Evolutionary conservation across 1,284 basidiomycete species (phyloP), one percentile per base, ranked within the genome.

Genomic region (Cryptococcus floricola): DNA sequence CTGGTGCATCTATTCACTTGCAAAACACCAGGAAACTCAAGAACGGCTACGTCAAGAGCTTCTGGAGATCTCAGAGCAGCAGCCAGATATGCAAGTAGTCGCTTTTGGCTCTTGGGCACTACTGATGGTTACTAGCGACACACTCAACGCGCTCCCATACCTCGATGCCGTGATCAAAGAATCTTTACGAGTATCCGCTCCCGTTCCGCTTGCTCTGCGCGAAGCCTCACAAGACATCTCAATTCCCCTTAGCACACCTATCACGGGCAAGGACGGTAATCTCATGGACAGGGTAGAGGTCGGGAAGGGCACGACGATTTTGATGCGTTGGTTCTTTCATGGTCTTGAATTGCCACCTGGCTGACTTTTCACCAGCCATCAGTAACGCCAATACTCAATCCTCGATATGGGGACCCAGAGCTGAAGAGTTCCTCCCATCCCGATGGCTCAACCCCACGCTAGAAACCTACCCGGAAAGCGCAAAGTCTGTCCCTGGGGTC

Each of bases 1-100:
- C 4, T 91, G 88, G 88, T 83, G 82, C 56, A 76, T 90, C 1
- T 86, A 85, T 68, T 81, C 83, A 23, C 82, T 91, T 18, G 79
- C 84, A 0, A 78, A 77, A 39, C 69, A 83, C 50, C 82, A 80
- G 0, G 76, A 76, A 1, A 75, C 80, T 7, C 89, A 91, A 69
- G 62, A 66, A n/a, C 76, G 74, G 37, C 79, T 91, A 2, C 81
- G 87, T 5, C 71, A 73, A 5, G 85, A 85, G 50, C 69, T 87
- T 0, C 63, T 71, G 38, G 60, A 65, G 18, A 70, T 72, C 3
- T 69, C 47, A 23, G 82, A 85, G 14, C 64, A 70, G 42, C 54
- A 63, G 45, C 68, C 73, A 25, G 57, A 48, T 27, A 56, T 68
- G 68, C 64, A 44, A 64, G 61, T 64, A 50, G 42, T 4, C 50